A percentile compares a stretch with the other conserved stretches of the same genome.
Conservation (phyloP, 2,329 filamentous ascomycete genomes). For the Fusarium sp. region DNA sequence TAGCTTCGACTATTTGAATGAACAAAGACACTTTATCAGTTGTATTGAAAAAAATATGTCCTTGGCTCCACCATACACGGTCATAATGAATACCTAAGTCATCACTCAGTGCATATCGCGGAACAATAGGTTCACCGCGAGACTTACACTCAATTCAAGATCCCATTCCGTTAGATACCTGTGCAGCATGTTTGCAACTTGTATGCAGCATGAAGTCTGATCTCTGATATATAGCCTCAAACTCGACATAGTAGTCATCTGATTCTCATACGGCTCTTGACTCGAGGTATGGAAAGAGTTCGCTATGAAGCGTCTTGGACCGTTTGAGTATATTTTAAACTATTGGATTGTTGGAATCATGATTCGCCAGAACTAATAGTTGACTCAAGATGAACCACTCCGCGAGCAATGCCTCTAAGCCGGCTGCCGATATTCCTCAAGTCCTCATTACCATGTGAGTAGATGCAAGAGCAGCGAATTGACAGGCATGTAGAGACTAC, state of each 20-base stretch:
- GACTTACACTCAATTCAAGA: too few species aligned
- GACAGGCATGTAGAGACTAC: too few species aligned
- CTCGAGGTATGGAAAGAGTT: neutral
- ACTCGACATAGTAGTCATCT: neutral
- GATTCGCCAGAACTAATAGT: neutral
- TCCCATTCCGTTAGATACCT: neutral
- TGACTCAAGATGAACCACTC: neutral
- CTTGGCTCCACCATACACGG: rapidly evolving
- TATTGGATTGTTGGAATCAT: rapidly evolving
- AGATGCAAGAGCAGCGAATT: too few species aligned
- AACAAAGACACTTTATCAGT: rapidly evolving
- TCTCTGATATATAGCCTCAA: neutral
- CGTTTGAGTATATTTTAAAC: rapidly evolving
- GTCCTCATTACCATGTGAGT: too few species aligned
- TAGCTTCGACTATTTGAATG: rapidly evolving
- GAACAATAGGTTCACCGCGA: neutral
- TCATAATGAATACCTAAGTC: neutral
- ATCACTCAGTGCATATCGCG: rapidly evolving
- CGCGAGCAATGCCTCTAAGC: neutral
- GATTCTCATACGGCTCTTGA: neutral
- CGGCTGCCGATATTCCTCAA: too few species aligned
- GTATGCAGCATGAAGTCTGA: neutral
- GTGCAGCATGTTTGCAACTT: too few species aligned
- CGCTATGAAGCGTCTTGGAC: rapidly evolving
- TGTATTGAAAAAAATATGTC: neutral